A percentile compares a stretch with the other conserved stretches of the same genome.
Conservation (phyloP, 2,329 filamentous ascomycete species). For the Botryotinia calthae region DNA sequence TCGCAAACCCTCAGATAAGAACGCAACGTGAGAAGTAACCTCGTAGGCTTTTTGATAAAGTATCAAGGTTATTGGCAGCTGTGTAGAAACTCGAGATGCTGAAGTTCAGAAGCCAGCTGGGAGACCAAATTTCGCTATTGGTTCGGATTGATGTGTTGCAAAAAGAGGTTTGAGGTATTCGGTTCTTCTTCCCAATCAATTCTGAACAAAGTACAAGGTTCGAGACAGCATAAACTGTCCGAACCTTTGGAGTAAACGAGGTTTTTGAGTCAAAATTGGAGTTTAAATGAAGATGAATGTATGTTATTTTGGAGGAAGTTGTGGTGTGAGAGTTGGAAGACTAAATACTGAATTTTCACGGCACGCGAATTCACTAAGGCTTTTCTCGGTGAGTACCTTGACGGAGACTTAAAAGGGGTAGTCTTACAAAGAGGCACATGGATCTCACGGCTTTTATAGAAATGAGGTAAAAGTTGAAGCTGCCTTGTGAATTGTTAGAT, state of each 20-base stretch:
- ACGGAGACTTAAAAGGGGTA: accelerated
- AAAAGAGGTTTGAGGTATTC: not conserved
- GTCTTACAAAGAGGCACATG: accelerated
- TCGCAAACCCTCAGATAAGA: not conserved
- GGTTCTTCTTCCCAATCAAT: not conserved
- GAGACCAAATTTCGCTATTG: too few species aligned
- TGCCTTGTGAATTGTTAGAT: not conserved
- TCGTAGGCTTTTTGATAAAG: not conserved
- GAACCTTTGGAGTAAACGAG: not conserved
- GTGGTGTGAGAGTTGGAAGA: not conserved
- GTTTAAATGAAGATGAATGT: not conserved
- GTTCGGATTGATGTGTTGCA: not conserved
- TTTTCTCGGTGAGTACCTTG: not conserved
- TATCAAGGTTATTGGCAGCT: not conserved
- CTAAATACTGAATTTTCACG: not conserved
- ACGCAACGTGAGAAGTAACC: not conserved
- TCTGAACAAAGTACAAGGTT: not conserved
- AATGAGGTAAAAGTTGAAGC: not conserved
- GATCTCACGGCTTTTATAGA: not conserved
- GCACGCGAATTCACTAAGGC: not conserved
- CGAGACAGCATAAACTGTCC: not conserved
- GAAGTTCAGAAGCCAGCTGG: not conserved
- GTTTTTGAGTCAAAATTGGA: not conserved
- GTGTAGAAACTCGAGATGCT: not conserved
- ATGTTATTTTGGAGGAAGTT: not conserved